These are phyloP conservation scores for Calycina herbarum DNA, from an alignment of 2,329 filamentous ascomycete genomes.

Conservation along the genomic window DNA sequence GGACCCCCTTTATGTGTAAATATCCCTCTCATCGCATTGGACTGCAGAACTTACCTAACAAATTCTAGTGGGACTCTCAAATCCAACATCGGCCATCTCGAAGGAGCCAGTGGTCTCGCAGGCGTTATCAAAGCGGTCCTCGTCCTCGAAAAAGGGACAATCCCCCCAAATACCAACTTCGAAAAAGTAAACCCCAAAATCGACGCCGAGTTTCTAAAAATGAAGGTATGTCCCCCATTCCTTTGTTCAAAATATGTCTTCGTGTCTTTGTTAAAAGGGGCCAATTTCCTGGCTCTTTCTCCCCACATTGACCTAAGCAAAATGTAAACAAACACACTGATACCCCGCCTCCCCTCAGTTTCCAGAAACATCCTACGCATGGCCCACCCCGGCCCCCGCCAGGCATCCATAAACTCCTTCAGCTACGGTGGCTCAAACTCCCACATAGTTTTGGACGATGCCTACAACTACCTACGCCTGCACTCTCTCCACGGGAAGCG, in stretches of 20 bases:
- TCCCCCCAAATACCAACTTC: slow-evolving; percentile 44
- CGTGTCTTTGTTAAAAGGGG: too few relatives aligned
- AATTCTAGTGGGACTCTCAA: slow-evolving; percentile 32
- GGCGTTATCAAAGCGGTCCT: slow-evolving; percentile 42
- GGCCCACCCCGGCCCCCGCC: slow-evolving; percentile 17
- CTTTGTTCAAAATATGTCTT: too few relatives aligned
- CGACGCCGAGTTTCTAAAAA: slow-evolving; percentile 24
- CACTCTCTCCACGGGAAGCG: slow-evolving; percentile 10
- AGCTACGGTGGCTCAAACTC: slow-evolving; percentile 29
- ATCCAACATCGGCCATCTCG: slow-evolving; percentile 39
- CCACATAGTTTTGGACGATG: slow-evolving; percentile 25
- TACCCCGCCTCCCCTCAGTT: too few relatives aligned
- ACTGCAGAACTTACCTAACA: not conserved
- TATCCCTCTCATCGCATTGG: not conserved
- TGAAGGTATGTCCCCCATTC: slow-evolving; percentile 29
- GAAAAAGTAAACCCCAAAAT: slow-evolving; percentile 39
- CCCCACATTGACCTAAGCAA: slow-evolving; percentile 15
- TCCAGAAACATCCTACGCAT: not conserved
- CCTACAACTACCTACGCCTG: slow-evolving; percentile 25
- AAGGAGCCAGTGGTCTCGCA: slow-evolving; percentile 40
- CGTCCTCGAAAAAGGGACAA: slow-evolving; percentile 42
- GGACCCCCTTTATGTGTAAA: slow-evolving; percentile 19
- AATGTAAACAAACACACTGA: not conserved
- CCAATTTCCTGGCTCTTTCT: too few relatives aligned
- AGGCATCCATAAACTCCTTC: slow-evolving; percentile 31